These are phyloP conservation scores for Pseudoturritis turrita DNA, from an alignment of 345 rosid species.

Conservation along the genomic window DNA sequence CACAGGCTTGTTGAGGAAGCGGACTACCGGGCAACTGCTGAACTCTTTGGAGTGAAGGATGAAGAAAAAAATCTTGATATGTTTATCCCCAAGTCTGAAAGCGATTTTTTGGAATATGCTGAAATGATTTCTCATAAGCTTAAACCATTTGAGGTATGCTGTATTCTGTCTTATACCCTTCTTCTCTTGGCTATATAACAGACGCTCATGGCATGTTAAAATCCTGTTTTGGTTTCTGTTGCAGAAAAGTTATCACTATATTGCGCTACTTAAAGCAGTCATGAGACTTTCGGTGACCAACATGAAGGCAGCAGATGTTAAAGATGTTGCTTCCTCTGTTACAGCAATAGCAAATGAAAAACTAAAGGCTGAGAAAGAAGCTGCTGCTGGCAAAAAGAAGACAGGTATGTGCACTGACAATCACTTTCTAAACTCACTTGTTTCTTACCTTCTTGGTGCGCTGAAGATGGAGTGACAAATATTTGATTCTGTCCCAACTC, in stretches of 20 bases:
- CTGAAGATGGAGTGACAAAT: not conserved
- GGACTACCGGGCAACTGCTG: conserved; percentile 66
- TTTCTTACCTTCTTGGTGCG: no score
- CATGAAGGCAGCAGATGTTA: conserved; percentile 88
- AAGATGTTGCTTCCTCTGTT: conserved; percentile 83
- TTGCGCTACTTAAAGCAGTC: conserved; percentile 69
- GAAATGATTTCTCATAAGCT: conserved; percentile 77
- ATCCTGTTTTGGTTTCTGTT: conserved; percentile 11
- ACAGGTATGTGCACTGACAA: conserved; percentile 40
- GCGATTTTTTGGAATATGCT: conserved; percentile 86
- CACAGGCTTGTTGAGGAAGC: conserved; percentile 93
- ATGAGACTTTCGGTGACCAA: conserved; percentile 71
- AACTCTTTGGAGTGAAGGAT: conserved; percentile 56
- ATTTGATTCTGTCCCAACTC: not conserved
- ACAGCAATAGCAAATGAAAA: conserved; percentile 93
- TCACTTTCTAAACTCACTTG: not conserved
- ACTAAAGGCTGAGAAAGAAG: conserved; percentile 92
- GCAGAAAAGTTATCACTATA: conserved; percentile 93
- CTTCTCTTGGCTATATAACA: not conserved
- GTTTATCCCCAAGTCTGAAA: conserved; percentile 93
- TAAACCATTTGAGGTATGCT: conserved; percentile 61
- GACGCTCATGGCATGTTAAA: not conserved
- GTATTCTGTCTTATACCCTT: not conserved
- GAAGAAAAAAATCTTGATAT: conserved; percentile 58
- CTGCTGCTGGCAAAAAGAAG: conserved; percentile 77